Percentiles rank a stretch among this genome's conserved stretches.
Evolutionary conservation across 2,329 filamentous ascomycete genomes (phyloP).

Genomic region (Hymenoscyphus albidus): DNA sequence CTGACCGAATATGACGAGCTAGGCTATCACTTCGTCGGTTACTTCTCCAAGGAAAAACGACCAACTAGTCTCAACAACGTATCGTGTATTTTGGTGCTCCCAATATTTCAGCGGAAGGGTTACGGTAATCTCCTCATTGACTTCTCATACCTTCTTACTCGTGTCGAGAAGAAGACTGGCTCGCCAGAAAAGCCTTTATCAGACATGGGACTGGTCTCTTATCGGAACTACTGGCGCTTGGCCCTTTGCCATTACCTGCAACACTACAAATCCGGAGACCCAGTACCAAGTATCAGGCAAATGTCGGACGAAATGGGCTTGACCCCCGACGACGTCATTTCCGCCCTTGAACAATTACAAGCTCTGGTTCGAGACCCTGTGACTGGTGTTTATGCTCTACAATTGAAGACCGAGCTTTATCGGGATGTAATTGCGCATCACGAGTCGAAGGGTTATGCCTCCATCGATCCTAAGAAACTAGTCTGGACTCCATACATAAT

Average conservation of each 20-base stretch:
- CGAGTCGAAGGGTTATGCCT: conserved; percentile 83
- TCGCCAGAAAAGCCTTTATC: conserved; percentile 96
- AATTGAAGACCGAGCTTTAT: conserved; percentile 82
- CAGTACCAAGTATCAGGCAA: conserved; percentile 55
- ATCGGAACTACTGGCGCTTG: conserved; percentile 94
- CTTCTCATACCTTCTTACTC: conserved; percentile 93
- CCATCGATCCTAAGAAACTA: conserved; percentile 72
- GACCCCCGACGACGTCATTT: conserved; percentile 94
- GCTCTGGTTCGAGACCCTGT: conserved; percentile 86
- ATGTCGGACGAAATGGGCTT: conserved; percentile 90
- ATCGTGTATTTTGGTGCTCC: conserved; percentile 91
- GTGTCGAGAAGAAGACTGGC: conserved; percentile 88
- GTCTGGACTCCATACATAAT: conserved; percentile 98
- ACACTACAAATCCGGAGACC: conserved; percentile 50
- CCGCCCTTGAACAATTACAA: conserved; percentile 83
- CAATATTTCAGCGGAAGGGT: conserved; percentile 94
- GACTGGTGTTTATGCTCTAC: conserved; percentile 83
- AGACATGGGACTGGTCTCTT: conserved; percentile 96
- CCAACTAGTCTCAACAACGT: conserved; percentile 95
- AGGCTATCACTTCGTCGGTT: conserved; percentile 96
- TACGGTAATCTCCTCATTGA: conserved; percentile 97
- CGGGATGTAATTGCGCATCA: conserved; percentile 84
- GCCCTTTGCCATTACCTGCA: conserved; percentile 82
- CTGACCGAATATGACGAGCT: conserved; percentile 90
- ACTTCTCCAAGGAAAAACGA: conserved; percentile 98